Percentiles rank a stretch among this genome's conserved stretches.
These are phyloP conservation scores for Verticillium isaacii DNA, from an alignment of 2,329 filamentous ascomycete genomes.

Conservation along the genomic window DNA sequence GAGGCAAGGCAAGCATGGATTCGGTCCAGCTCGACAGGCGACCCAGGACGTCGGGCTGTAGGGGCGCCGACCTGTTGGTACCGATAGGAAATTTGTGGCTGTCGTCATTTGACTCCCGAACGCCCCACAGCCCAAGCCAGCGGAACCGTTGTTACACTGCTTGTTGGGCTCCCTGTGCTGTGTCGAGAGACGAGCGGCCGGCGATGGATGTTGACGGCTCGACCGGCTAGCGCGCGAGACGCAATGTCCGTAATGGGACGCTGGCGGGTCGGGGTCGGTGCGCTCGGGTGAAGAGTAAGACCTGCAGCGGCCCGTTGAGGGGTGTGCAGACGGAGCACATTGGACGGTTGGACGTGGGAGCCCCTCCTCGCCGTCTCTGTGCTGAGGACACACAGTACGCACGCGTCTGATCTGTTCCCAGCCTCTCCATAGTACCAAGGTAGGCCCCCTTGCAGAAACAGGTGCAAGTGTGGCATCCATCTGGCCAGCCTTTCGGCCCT, in stretches of 20 bases:
- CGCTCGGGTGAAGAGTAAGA: not conserved
- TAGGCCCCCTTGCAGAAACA: not conserved
- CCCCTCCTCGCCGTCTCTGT: not conserved
- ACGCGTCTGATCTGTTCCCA: not conserved
- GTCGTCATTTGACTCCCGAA: constrained; percentile 13
- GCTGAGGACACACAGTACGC: not conserved
- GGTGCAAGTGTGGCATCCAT: not conserved
- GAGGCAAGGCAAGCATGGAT: not conserved
- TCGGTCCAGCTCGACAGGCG: not conserved
- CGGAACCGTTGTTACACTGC: constrained; percentile 2
- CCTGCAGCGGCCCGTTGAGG: not conserved
- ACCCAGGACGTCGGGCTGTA: not conserved
- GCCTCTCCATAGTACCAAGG: not conserved
- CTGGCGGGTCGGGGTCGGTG: not conserved
- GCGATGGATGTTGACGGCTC: not conserved
- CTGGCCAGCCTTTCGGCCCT: not conserved
- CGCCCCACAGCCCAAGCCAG: constrained; percentile 10
- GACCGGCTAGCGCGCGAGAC: not conserved
- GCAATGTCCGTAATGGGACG: not conserved
- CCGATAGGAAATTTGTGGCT: constrained; percentile 14
- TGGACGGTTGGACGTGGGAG: not conserved
- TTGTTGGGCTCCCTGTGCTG: not conserved
- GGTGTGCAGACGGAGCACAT: not conserved
- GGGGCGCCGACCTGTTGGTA: constrained; percentile 11
- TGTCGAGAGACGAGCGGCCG: not conserved